Percentiles rank a stretch among this genome's conserved stretches.
Evolutionary conservation across 192 early-diverging fungal species (phyloP).

Genomic region (Coemansia sp.): DNA sequence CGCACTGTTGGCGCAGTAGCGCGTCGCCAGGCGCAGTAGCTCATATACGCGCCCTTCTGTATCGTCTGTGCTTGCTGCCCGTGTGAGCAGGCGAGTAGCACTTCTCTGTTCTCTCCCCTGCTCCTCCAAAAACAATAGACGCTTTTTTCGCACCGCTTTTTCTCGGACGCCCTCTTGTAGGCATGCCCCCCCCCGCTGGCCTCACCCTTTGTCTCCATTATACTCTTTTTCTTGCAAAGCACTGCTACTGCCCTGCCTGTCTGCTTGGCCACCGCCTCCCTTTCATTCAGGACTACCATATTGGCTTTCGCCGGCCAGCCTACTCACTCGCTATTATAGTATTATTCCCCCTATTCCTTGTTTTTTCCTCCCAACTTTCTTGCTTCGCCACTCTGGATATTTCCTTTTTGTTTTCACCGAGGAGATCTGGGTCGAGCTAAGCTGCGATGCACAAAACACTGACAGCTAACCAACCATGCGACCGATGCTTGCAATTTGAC

Average conservation of each 20-base stretch:
- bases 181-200: neutral
- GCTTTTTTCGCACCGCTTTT: slow-evolving; percentile 10
- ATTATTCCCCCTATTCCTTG: neutral
- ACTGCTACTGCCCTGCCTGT: slow-evolving; percentile 7
- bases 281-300: slow-evolving; percentile 14
- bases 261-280: slow-evolving; percentile 10
- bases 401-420: slow-evolving; percentile 2
- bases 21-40: slow-evolving; percentile 10
- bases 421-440: neutral
- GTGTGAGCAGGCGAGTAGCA: neutral
- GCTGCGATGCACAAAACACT: slow-evolving; percentile 21
- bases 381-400: slow-evolving; percentile 8
- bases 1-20: slow-evolving; percentile 7
- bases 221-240: neutral
- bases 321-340: neutral
- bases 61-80: neutral
- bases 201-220: slow-evolving; percentile 5
- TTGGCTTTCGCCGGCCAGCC: neutral
- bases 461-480: slow-evolving; percentile 18
- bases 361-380: neutral
- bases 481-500: slow-evolving; percentile 16
- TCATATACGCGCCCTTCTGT: neutral
- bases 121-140: slow-evolving; percentile 13
- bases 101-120: neutral
- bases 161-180: neutral